Evolutionary conservation across 345 rosid species (phyloP).

Genomic region (Draba incana): DNA sequence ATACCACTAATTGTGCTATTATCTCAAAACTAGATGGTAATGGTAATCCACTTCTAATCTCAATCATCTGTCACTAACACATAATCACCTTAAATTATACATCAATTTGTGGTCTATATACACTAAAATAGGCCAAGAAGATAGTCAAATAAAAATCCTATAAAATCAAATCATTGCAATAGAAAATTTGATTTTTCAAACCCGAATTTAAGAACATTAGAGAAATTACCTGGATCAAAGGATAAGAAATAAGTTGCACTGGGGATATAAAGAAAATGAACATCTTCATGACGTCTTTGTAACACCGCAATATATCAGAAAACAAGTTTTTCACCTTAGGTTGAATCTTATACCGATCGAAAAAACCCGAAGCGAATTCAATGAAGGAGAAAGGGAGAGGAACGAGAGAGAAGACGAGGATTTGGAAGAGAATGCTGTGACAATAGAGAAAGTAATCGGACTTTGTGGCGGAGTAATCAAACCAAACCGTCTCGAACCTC

Average conservation of each 20-base stretch:
- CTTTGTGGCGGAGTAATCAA: slow-evolving; percentile 65
- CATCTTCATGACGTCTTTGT: slow-evolving; percentile 64
- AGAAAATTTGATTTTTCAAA: too few relatives aligned
- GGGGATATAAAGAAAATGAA: slow-evolving; percentile 69
- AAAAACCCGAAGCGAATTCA: slow-evolving; percentile 47
- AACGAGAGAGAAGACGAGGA: slow-evolving; percentile 60
- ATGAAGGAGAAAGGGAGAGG: slow-evolving; percentile 64
- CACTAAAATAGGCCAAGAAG: too few relatives aligned
- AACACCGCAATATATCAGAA: slow-evolving; percentile 61
- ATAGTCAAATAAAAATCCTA: too few relatives aligned
- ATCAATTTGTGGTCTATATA: too few relatives aligned
- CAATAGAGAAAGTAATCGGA: slow-evolving; percentile 78
- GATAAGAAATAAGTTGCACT: slow-evolving; percentile 69
- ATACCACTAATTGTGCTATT: slow-evolving; percentile 61
- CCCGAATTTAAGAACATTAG: too few relatives aligned
- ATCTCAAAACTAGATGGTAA: slow-evolving; percentile 78
- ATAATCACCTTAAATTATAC: neutral
- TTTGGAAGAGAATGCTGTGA: slow-evolving; percentile 69
- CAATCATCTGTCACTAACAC: slow-evolving; percentile 54
- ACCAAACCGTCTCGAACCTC: slow-evolving; percentile 65
- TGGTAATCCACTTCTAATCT: slow-evolving; percentile 67
- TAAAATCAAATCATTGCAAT: too few relatives aligned
- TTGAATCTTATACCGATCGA: slow-evolving; percentile 67
- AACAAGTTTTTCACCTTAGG: slow-evolving; percentile 63
- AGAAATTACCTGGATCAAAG: slow-evolving; percentile 60